These are phyloP conservation scores for Trametes villosa DNA, from an alignment of 768 basidiomycete genomes.

Conservation along the genomic window DNA sequence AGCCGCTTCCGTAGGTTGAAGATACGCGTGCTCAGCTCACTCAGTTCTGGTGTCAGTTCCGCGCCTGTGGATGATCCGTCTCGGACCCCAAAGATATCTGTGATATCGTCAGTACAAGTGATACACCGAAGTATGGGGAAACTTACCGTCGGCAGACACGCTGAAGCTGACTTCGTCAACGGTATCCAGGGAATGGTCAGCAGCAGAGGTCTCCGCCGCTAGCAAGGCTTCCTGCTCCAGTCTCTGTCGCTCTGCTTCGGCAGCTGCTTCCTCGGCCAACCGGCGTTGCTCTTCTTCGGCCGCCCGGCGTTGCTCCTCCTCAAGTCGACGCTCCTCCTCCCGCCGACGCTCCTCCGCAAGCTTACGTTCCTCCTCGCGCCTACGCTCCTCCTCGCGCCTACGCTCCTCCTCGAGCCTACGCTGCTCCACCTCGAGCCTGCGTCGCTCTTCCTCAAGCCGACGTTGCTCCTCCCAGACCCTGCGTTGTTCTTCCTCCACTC, in stretches of 20 bases:
- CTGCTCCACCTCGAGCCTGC: neutral
- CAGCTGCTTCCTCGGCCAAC: no score
- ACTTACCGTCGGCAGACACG: constrained; percentile 15
- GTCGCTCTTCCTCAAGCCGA: constrained; percentile 22
- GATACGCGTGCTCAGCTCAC: constrained; percentile 54
- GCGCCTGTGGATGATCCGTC: constrained; percentile 36
- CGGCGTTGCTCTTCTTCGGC: neutral
- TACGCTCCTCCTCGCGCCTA: constrained; percentile 9
- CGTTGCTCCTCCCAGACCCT: no score
- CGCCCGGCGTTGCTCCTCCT: constrained; percentile 31
- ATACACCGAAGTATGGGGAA: constrained; percentile 5
- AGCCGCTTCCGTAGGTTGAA: constrained; percentile 61
- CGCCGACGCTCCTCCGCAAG: constrained; percentile 32
- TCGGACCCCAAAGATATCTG: constrained; percentile 64
- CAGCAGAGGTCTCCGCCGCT: constrained; percentile 3
- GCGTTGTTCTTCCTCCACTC: neutral
- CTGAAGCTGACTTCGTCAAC: constrained; percentile 18
- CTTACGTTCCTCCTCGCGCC: constrained; percentile 18
- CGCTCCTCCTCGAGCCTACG: constrained; percentile 27
- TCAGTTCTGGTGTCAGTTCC: constrained; percentile 42
- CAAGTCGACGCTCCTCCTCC: constrained; percentile 1
- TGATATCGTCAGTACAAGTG: neutral
- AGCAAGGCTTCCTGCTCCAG: constrained; percentile 26
- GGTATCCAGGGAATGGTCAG: constrained; percentile 15
- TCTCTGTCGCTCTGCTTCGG: constrained; percentile 26